Evolutionary conservation across 352 stramenopile genomes (phyloP).

Genomic region (Pythium inflatum): DNA sequence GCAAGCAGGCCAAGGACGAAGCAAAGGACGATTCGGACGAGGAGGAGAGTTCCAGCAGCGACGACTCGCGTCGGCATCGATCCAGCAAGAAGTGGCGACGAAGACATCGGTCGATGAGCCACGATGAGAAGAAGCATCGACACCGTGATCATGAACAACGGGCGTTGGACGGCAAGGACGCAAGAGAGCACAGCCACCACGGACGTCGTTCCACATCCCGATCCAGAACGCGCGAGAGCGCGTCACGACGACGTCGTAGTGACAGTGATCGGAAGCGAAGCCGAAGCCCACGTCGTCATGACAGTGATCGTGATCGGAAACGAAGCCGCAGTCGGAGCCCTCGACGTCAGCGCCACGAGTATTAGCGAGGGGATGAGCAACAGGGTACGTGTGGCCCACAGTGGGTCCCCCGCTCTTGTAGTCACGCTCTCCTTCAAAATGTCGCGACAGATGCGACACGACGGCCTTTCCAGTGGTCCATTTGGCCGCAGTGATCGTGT

Average conservation of each 20-base stretch:
- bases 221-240: not conserved
- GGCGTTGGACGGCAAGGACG: not conserved
- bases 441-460: too few relatives aligned
- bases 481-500: not conserved
- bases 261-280: not conserved
- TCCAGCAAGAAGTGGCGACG: slow-evolving; percentile 9
- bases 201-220: not conserved
- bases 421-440: too few relatives aligned
- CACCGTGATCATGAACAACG: not conserved
- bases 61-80: not conserved
- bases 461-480: too few relatives aligned
- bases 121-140: not conserved
- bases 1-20: slow-evolving; percentile 32
- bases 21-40: not conserved
- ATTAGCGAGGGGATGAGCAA: too few relatives aligned
- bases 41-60: slow-evolving; percentile 13
- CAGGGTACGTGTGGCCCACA: too few relatives aligned
- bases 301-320: not conserved
- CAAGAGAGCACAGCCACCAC: not conserved
- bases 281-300: not conserved
- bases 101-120: not conserved
- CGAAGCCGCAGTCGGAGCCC: not conserved
- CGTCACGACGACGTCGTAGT: not conserved
- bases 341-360: too few relatives aligned
- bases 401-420: too few relatives aligned